A percentile compares a stretch with the other conserved stretches of the same genome.
phyloP scores from a whole-genome alignment of 208 protist species.

The Leishmania mexicana region DNA sequence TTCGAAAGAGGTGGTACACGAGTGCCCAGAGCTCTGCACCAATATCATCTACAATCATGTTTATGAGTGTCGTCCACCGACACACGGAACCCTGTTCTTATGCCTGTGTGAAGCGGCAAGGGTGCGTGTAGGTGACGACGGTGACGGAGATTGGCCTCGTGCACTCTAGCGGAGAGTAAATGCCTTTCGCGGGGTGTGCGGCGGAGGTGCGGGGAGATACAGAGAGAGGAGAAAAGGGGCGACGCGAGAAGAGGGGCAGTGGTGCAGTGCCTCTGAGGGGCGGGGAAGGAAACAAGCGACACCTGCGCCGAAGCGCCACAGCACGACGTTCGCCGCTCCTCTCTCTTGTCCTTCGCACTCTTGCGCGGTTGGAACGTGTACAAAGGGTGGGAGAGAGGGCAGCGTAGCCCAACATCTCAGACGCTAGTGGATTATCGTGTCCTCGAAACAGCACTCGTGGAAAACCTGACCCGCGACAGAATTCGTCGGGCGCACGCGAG shows the following conservation, averaged over 20 bases:
- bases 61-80: too few species aligned
- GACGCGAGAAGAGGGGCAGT: neutral
- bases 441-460: neutral
- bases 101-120: neutral
- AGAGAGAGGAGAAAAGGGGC: neutral
- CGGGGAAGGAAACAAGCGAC: neutral
- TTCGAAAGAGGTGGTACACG: constrained; percentile 66
- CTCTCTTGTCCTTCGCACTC: neutral
- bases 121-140: too few species aligned
- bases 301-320: too few species aligned
- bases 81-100: neutral
- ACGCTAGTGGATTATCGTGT: neutral
- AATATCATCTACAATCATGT: constrained; percentile 42
- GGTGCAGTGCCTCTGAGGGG: neutral
- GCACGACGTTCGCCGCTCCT: neutral
- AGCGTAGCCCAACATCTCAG: neutral
- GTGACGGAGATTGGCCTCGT: neutral
- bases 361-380: neutral
- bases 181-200: neutral
- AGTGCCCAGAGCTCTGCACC: constrained; percentile 73
- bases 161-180: neutral
- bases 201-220: neutral
- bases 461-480: too few species aligned
- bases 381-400: neutral
- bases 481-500: neutral